Evolutionary conservation across 805 yeast species (phyloP).

Genomic region (Barnettozyma vustinii): DNA sequence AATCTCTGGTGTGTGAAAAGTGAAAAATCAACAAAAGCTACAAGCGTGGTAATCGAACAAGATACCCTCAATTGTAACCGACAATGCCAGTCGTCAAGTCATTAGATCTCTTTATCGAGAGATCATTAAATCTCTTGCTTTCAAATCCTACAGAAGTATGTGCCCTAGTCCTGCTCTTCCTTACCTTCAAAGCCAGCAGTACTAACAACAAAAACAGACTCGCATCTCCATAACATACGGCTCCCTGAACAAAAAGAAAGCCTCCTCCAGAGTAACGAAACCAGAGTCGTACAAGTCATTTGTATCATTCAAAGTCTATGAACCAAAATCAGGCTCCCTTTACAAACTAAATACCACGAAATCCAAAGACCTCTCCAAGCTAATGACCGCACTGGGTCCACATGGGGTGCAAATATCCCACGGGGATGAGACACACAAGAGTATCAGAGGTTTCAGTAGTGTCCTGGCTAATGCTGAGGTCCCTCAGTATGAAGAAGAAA

Average conservation of each 20-base stretch:
- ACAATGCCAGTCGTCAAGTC: constrained; percentile 19
- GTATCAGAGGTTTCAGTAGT: constrained; percentile 21
- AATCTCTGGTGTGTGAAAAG: too few species aligned
- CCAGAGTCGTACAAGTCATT: constrained; percentile 16
- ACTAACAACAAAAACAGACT: constrained; percentile 12
- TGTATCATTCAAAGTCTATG: constrained; percentile 52
- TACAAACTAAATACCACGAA: constrained; percentile 52
- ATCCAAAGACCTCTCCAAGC: constrained; percentile 62
- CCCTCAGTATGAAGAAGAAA: constrained; percentile 13
- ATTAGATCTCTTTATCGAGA: constrained; percentile 20
- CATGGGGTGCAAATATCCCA: constrained; percentile 36
- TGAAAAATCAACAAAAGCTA: neutral
- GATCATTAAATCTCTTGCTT: constrained; percentile 17
- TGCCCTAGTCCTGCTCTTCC: neutral
- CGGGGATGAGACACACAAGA: neutral
- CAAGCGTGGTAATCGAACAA: neutral
- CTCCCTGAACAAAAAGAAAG: constrained; percentile 17
- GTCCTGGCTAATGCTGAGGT: constrained; percentile 22
- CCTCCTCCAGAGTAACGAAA: constrained; percentile 3
- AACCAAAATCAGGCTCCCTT: constrained; percentile 60
- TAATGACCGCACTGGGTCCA: constrained; percentile 72
- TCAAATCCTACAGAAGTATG: constrained; percentile 20
- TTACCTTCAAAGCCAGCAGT: neutral
- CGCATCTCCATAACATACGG: constrained; percentile 26
- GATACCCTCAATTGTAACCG: neutral